Conservation (phyloP, 495 filamentous ascomycete species). For the Hyphodiscus hymeniophilus region DNA sequence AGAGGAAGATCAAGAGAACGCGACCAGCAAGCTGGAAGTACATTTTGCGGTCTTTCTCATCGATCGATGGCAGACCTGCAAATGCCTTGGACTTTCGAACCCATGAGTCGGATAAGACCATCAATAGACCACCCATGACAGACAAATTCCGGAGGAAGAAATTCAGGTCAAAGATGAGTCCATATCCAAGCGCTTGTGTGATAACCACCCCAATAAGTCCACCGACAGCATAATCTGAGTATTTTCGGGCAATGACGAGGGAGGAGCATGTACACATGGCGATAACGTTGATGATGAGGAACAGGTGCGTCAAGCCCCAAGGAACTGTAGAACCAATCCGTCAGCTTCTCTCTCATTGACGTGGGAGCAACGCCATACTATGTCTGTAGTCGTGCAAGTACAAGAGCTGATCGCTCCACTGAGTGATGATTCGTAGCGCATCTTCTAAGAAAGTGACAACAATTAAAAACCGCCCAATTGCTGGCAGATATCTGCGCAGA, state of each 20-base stretch:
- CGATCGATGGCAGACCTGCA: constrained; percentile 83
- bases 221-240: constrained; percentile 84
- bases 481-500: constrained; percentile 71
- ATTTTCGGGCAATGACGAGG: constrained; percentile 82
- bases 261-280: constrained; percentile 78
- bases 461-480: constrained; percentile 93
- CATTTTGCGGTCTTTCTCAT: constrained; percentile 99
- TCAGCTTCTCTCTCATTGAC: constrained; percentile 4
- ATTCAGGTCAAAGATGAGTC: constrained; percentile 97
- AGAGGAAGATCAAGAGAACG: constrained; percentile 94
- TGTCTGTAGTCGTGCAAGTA: constrained; percentile 90
- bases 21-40: constrained; percentile 97
- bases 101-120: constrained; percentile 98
- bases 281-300: constrained; percentile 84
- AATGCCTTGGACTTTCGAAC: constrained; percentile 96
- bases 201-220: constrained; percentile 87
- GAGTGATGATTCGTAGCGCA: constrained; percentile 89
- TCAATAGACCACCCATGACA: constrained; percentile 91
- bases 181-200: constrained; percentile 95
- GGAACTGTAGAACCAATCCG: constrained; percentile 52
- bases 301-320: constrained; percentile 81
- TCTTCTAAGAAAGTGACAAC: constrained; percentile 98
- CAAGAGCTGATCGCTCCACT: constrained; percentile 92
- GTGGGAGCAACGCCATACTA: constrained; percentile 52
- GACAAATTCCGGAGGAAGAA: constrained; percentile 99